These are phyloP conservation scores for Fusarium sp. DNA, from an alignment of 2,329 filamentous ascomycete species.

Conservation along the genomic window DNA sequence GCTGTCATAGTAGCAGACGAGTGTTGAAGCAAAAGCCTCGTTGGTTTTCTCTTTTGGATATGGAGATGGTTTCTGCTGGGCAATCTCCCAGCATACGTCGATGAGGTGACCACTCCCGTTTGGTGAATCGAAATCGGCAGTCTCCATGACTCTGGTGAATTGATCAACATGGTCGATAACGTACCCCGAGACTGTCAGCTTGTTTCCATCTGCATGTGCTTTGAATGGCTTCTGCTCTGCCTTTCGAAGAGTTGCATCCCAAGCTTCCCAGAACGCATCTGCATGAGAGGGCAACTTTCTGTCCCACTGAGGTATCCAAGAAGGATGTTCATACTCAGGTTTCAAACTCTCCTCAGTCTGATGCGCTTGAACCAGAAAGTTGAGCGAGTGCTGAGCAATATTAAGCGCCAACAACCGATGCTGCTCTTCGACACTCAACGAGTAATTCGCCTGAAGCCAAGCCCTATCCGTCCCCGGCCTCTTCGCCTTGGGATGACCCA, in stretches of 20 bases:
- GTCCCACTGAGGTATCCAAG: conserved; percentile 14
- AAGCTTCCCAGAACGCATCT: conserved; percentile 19
- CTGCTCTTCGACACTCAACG: conserved; percentile 1
- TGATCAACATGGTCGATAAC: conserved; percentile 3
- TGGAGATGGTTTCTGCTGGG: background rate
- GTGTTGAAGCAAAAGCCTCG: conserved; percentile 12
- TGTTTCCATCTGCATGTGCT: background rate
- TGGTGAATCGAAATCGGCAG: background rate
- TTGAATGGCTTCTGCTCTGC: background rate
- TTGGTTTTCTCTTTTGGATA: background rate
- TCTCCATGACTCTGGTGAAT: conserved; percentile 3
- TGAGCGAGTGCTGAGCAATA: background rate
- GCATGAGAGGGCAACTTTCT: background rate
- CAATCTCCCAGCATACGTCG: conserved; percentile 7
- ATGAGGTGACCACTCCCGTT: conserved; percentile 2
- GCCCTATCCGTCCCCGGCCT: background rate
- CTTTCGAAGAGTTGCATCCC: conserved; percentile 19
- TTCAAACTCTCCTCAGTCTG: conserved; percentile 5
- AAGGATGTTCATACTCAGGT: background rate
- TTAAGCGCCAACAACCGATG: conserved; percentile 3
- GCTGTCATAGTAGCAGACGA: background rate
- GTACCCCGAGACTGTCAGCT: background rate
- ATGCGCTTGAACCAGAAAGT: conserved; percentile 3
- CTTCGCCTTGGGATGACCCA: conserved; percentile 15
- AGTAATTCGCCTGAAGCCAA: conserved; percentile 18